These are phyloP conservation scores for Blastocystis hominis DNA, from an alignment of 352 stramenopile genomes.

Conservation along the genomic window DNA sequence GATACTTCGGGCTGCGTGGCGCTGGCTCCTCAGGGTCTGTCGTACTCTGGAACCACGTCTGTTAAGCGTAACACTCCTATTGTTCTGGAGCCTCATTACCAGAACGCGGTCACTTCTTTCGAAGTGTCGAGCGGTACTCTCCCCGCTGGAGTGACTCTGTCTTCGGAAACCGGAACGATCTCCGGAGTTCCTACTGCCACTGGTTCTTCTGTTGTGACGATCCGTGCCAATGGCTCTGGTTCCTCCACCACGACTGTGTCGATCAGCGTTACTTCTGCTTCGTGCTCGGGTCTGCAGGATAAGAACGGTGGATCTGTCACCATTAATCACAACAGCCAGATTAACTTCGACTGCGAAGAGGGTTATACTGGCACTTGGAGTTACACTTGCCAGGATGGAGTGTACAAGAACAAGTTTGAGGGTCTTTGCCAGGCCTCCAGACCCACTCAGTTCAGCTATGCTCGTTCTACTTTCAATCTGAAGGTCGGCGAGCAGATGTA, in stretches of 20 bases:
- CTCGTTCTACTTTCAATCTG: not conserved
- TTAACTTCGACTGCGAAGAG: not conserved
- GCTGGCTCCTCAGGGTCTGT: not conserved
- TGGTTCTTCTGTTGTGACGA: not conserved
- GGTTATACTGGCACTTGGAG: not conserved
- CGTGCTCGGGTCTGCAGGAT: slow-evolving; percentile 11
- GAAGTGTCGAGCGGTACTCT: not conserved
- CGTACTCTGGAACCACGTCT: not conserved
- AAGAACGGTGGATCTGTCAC: not conserved
- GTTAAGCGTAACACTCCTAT: not conserved
- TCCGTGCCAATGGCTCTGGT: not conserved
- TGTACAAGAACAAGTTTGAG: not conserved
- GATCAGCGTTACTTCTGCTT: not conserved
- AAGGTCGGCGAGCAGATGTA: not conserved
- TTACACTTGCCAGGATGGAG: slow-evolving; percentile 11
- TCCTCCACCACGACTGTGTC: not conserved
- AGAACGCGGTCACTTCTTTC: not conserved
- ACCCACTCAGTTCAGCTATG: not conserved
- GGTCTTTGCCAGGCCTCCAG: not conserved
- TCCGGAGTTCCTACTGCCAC: not conserved
- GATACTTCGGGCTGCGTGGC: not conserved
- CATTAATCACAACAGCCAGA: not conserved
- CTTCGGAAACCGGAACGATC: not conserved
- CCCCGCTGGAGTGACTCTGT: not conserved
- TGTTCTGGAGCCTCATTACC: not conserved